Percentiles rank a stretch among this genome's conserved stretches.
Evolutionary conservation across 2,329 filamentous ascomycete species (phyloP).

Genomic region (Venturia pyrina): DNA sequence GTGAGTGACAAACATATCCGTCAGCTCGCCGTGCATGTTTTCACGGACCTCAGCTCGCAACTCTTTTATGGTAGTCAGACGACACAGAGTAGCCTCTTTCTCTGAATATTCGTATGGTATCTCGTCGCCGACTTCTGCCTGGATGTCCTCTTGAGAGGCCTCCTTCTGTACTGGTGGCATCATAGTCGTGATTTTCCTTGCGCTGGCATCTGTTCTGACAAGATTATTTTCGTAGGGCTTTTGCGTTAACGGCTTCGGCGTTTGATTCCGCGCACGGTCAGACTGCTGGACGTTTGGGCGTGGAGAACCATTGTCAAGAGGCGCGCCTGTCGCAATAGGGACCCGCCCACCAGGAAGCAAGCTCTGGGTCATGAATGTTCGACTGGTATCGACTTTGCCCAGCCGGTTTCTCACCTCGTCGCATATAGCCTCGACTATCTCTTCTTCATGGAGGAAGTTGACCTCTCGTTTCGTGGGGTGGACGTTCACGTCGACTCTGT

Average conservation of each 20-base stretch:
- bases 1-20: slow-evolving; percentile 75
- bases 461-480: slow-evolving; percentile 96
- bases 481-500: slow-evolving; percentile 90
- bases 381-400: slow-evolving; percentile 81
- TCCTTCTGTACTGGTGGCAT: slow-evolving; percentile 46
- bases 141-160: slow-evolving; percentile 19
- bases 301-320: slow-evolving; percentile 14
- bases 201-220: slow-evolving; percentile 76
- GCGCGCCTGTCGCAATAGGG: slow-evolving; percentile 27
- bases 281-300: slow-evolving; percentile 15
- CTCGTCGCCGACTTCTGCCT: slow-evolving; percentile 35
- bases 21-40: slow-evolving; percentile 73
- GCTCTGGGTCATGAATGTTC: slow-evolving; percentile 89
- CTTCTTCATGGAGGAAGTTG: slow-evolving; percentile 94
- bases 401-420: slow-evolving; percentile 67
- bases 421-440: slow-evolving; percentile 82
- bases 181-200: slow-evolving; percentile 96
- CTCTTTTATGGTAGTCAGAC: slow-evolving; percentile 74
- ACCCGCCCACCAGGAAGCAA: slow-evolving; percentile 58
- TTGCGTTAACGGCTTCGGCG: slow-evolving; percentile 24
- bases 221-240: slow-evolving; percentile 76
- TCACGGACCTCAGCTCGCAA: slow-evolving; percentile 73
- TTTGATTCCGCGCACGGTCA: neutral
- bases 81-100: slow-evolving; percentile 58
- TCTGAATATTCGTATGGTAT: slow-evolving; percentile 64